Evolutionary conservation across 2,329 filamentous ascomycete genomes (phyloP), one percentile per base, ranked within the genome.

Genomic region (Shiraia sp.): DNA sequence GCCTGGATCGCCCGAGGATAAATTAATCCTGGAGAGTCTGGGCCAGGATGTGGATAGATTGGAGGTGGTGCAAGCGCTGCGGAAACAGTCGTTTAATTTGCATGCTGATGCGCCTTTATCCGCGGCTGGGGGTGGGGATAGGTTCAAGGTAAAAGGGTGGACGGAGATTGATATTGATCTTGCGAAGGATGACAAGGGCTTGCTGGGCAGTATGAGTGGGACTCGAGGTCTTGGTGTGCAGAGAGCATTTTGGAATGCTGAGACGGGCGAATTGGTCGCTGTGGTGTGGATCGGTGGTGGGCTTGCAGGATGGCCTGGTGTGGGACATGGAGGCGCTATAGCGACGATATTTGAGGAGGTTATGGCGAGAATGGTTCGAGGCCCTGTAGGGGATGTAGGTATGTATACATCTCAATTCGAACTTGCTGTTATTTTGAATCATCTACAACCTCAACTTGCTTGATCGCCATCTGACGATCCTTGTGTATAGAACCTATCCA

Each of bases 341-440:
- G 85, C 83, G 6, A 89, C 83, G 1, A 66, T 88, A 3, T 69
- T 90, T 26, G 81, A 88, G 63, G 87, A 90, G 72, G 79, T 78
- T 36, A 74, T 88, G 47, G 82, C 82, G n/a, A 75, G 85, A 30
- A 83, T 81, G 77, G 80, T 56, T 69, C 85, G 52, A 78, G 82
- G 58, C 74, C 83, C 29, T 0, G 51, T 55, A 32, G 54, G 49
- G 0, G 33, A 49, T 27, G 40, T 68, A 22, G 62, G 65, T 68
- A 58, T 17, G 54, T 44, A 36, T 38, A 36, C 8, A 15, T 23
- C 30, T 23, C 26, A 29, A 8, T 24, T 5, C 6, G 31, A 10
- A 15, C 7, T 29, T n/a, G 7, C 4, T 16, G 6, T 19, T 31
- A 10, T 14, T 19, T 12, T 15, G n/a, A n/a, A n/a, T n/a, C n/a